A percentile compares a stretch with the other conserved stretches of the same genome.
phyloP scores from a whole-genome alignment of 768 basidiomycete genomes.

The Peribolospora kevripleyi region DNA sequence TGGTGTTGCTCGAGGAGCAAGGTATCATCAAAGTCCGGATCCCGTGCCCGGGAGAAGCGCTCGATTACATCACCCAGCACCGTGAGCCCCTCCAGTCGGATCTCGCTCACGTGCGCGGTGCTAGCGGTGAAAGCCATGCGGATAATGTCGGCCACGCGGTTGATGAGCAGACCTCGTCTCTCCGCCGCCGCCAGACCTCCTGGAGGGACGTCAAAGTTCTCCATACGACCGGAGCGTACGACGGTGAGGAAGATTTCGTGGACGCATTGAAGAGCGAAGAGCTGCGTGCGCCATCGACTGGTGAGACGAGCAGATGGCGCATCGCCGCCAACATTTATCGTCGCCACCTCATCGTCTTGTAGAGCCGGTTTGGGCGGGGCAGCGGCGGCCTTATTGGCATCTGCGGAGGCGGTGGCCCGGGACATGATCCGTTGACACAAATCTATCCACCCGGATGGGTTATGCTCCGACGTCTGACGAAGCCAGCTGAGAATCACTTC shows the following conservation, averaged over 20 bases:
- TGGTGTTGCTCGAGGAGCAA: constrained; percentile 88
- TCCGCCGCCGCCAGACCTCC: constrained; percentile 23
- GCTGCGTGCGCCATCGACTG: constrained; percentile 78
- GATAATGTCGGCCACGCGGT: constrained; percentile 74
- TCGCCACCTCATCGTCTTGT: constrained; percentile 49
- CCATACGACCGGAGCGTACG: constrained; percentile 40
- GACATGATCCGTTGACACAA: constrained; percentile 94
- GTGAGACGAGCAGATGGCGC: constrained; percentile 6
- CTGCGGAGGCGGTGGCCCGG: constrained; percentile 62
- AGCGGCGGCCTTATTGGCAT: constrained; percentile 32
- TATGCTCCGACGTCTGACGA: constrained; percentile 71
- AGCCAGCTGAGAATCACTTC: constrained; percentile 88
- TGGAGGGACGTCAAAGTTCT: constrained; percentile 57
- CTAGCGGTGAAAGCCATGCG: constrained; percentile 96
- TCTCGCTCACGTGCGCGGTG: constrained; percentile 86
- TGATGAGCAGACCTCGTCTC: constrained; percentile 40
- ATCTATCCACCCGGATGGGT: constrained; percentile 95
- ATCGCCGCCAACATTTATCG: too few species aligned
- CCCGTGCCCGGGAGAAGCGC: constrained; percentile 26
- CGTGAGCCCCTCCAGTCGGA: constrained; percentile 66
- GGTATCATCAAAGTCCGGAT: constrained; percentile 77
- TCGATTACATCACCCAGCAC: constrained; percentile 81
- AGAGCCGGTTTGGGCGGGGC: constrained; percentile 26
- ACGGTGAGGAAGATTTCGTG: constrained; percentile 68
- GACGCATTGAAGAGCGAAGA: constrained; percentile 78